Evolutionary conservation across 2,329 filamentous ascomycete species (phyloP).

Genomic region (Aureobasidium sp.): DNA sequence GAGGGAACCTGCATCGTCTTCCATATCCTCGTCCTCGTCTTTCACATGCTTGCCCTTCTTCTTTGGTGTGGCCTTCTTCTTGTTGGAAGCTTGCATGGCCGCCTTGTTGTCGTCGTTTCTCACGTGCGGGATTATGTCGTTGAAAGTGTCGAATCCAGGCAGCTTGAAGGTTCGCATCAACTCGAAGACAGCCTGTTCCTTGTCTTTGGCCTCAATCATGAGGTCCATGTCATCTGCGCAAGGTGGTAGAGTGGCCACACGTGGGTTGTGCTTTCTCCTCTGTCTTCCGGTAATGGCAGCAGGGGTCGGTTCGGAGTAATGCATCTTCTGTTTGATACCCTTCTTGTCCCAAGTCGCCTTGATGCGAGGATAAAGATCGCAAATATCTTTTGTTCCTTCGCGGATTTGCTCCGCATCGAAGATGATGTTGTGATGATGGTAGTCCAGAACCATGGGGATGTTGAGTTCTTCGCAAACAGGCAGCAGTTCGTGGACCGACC

Average conservation of each 20-base stretch:
- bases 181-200: conserved; percentile 92
- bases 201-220: conserved; percentile 99
- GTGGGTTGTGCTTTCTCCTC: conserved; percentile 73
- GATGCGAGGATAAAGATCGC: conserved; percentile 65
- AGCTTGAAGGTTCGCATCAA: conserved; percentile 83
- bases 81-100: conserved; percentile 25
- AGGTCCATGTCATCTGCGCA: conserved; percentile 78
- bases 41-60: conserved; percentile 30
- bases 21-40: conserved; percentile 26
- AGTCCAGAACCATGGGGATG: conserved; percentile 87
- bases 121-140: conserved; percentile 67
- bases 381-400: conserved; percentile 78
- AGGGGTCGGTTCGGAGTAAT: conserved; percentile 76
- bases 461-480: conserved; percentile 89
- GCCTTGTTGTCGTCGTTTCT: conserved; percentile 65
- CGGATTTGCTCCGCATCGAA: conserved; percentile 65
- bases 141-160: conserved; percentile 66
- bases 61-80: conserved; percentile 38
- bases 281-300: conserved; percentile 70
- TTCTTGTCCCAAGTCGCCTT: conserved; percentile 76
- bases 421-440: conserved; percentile 90
- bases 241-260: conserved; percentile 71
- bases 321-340: conserved; percentile 87
- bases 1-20: conserved; percentile 31
- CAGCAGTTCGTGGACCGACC: conserved; percentile 84